Evolutionary conservation across 2,329 filamentous ascomycete genomes (phyloP).

Genomic region (Graphilbum sp.): DNA sequence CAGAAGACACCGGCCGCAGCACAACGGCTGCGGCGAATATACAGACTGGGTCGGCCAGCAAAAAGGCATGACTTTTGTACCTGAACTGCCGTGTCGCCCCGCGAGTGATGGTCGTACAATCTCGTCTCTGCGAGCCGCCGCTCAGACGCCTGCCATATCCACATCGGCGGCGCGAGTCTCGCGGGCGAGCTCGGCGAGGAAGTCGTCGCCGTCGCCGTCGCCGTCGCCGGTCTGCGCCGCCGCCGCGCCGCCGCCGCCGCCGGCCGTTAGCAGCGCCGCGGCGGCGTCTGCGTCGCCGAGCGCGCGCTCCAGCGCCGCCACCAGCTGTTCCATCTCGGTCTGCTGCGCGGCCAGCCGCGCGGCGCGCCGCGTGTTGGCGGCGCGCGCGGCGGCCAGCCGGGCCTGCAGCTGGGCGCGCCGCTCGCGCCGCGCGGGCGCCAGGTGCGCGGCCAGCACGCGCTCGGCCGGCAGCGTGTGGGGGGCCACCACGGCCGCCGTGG

Average conservation of each 20-base stretch:
- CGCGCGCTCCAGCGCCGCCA: slow-evolving; percentile 31
- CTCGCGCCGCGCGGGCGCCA: slow-evolving; percentile 32
- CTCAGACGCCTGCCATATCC: slow-evolving; percentile 17
- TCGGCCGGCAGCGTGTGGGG: slow-evolving; percentile 40
- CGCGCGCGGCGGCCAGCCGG: slow-evolving; percentile 37
- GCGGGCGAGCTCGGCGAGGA: slow-evolving; percentile 29
- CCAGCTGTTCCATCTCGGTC: slow-evolving; percentile 33
- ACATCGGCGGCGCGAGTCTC: slow-evolving; percentile 31
- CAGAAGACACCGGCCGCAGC: too few relatives aligned
- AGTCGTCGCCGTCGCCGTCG: background rate
- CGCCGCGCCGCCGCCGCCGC: slow-evolving; percentile 25
- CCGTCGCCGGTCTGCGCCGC: slow-evolving; percentile 12
- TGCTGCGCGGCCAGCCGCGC: slow-evolving; percentile 36
- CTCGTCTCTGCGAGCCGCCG: background rate
- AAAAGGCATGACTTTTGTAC: too few relatives aligned
- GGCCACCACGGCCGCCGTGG: slow-evolving; percentile 15
- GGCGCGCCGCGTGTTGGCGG: slow-evolving; percentile 37
- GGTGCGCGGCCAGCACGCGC: slow-evolving; percentile 36
- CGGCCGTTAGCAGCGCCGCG: slow-evolving; percentile 29
- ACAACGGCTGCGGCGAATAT: too few relatives aligned
- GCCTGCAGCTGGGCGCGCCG: slow-evolving; percentile 42
- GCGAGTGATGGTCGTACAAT: background rate
- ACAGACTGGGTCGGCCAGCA: background rate
- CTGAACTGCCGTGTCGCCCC: too few relatives aligned
- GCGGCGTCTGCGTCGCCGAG: slow-evolving; percentile 38